Percentiles rank a stretch among this genome's conserved stretches.
phyloP scores from a whole-genome alignment of 2,329 filamentous ascomycete species.

The Fusarium citri region DNA sequence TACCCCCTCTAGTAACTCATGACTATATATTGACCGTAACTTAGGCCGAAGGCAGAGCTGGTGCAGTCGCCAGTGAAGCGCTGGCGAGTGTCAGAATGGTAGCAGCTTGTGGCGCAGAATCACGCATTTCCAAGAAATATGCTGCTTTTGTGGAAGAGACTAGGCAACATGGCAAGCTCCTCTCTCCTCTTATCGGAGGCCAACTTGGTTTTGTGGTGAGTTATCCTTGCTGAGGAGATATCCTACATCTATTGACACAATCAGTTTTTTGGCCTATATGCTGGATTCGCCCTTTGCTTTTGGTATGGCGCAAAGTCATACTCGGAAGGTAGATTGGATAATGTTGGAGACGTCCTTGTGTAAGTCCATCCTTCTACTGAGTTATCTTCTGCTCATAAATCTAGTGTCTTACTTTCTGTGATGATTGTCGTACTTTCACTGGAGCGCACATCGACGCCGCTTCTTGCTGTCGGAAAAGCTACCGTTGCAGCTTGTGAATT shows the following conservation, averaged over 20 bases:
- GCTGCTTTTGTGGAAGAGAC: slow-evolving; percentile 66
- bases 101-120: slow-evolving; percentile 71
- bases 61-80: slow-evolving; percentile 70
- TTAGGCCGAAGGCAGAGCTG: slow-evolving; percentile 66
- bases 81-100: slow-evolving; percentile 71
- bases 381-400: neutral
- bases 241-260: slow-evolving; percentile 14
- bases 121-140: slow-evolving; percentile 65
- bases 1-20: too few species aligned
- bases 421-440: slow-evolving; percentile 69
- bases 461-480: slow-evolving; percentile 69
- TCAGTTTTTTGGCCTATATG: slow-evolving; percentile 65
- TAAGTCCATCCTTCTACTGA: slow-evolving; percentile 48
- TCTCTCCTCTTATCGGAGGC: slow-evolving; percentile 62
- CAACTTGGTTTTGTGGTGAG: slow-evolving; percentile 64
- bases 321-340: slow-evolving; percentile 58
- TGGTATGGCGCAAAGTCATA: slow-evolving; percentile 70
- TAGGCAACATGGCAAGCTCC: slow-evolving; percentile 60
- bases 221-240: neutral
- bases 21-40: slow-evolving; percentile 6
- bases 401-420: slow-evolving; percentile 65
- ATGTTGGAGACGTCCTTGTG: slow-evolving; percentile 67
- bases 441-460: slow-evolving; percentile 66
- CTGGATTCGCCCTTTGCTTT: slow-evolving; percentile 68
- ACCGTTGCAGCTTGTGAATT: slow-evolving; percentile 69